Conservation (phyloP, 768 basidiomycete genomes). For the Rhodotorula toruloides region DNA sequence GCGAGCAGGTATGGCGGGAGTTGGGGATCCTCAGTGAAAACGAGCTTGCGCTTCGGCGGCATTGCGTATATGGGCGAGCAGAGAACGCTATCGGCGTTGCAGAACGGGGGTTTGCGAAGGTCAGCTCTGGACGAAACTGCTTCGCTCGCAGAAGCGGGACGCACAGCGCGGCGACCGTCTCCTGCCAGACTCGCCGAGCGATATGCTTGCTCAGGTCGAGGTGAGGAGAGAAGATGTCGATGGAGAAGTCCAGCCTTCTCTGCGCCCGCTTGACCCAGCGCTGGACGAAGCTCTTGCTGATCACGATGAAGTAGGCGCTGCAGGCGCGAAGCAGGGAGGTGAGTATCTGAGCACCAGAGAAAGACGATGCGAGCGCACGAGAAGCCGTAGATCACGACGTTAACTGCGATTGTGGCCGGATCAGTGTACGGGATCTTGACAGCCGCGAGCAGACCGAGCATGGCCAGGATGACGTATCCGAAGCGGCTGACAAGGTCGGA, state of each 20-base stretch:
- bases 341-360: not conserved
- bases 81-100: slow-evolving; percentile 53
- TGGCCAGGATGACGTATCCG: slow-evolving; percentile 64
- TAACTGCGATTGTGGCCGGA: slow-evolving; percentile 59
- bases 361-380: slow-evolving; percentile 36
- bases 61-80: slow-evolving; percentile 60
- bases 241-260: slow-evolving; percentile 66
- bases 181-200: slow-evolving; percentile 72
- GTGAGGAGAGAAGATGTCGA: slow-evolving; percentile 76
- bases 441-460: slow-evolving; percentile 61
- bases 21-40: slow-evolving; percentile 54
- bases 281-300: slow-evolving; percentile 56
- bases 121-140: too few species aligned
- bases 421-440: slow-evolving; percentile 58
- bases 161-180: slow-evolving; percentile 60
- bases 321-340: slow-evolving; percentile 46
- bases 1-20: slow-evolving; percentile 66
- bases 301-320: slow-evolving; percentile 56
- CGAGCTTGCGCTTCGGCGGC: slow-evolving; percentile 57
- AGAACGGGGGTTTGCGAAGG: too few species aligned
- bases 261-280: slow-evolving; percentile 55
- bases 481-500: slow-evolving; percentile 60
- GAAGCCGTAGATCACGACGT: slow-evolving; percentile 64
- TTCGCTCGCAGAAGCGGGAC: too few species aligned
- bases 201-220: slow-evolving; percentile 51